Conservation (phyloP, 179 eudicot species). For the Dionaea muscipula region DNA sequence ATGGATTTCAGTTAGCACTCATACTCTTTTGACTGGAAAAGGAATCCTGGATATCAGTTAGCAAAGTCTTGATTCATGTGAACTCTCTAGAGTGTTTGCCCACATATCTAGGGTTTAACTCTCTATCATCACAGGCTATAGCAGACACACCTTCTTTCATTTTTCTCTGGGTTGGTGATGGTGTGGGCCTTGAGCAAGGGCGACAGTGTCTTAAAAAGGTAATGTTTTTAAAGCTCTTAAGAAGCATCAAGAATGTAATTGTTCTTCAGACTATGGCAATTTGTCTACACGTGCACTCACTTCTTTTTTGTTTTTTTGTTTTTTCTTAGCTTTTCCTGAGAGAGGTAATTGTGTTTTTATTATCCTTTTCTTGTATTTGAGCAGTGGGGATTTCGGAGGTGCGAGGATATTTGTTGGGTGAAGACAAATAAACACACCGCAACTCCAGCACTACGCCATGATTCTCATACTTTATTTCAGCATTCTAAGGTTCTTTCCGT, state of each 20-base stretch:
- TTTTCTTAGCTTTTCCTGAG: neutral
- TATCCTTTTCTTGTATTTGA: neutral
- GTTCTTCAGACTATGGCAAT: too few species aligned
- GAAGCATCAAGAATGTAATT: too few species aligned
- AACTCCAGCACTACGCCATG: slow-evolving; percentile 82
- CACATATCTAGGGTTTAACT: neutral
- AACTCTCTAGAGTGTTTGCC: too few species aligned
- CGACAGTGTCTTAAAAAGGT: slow-evolving; percentile 96
- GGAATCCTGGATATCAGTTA: too few species aligned
- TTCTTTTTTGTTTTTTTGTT: neutral
- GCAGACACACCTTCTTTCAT: slow-evolving; percentile 97
- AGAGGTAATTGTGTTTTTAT: neutral
- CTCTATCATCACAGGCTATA: slow-evolving; percentile 48
- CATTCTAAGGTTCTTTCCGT: slow-evolving; percentile 61
- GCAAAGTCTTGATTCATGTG: too few species aligned
- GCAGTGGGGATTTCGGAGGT: slow-evolving; percentile 98
- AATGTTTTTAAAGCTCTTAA: slow-evolving; percentile 3
- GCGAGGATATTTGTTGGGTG: slow-evolving; percentile 99
- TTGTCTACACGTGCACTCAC: too few species aligned
- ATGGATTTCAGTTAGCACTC: too few species aligned
- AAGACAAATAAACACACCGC: slow-evolving; percentile 85
- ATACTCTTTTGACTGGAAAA: too few species aligned
- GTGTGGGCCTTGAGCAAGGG: slow-evolving; percentile 94
- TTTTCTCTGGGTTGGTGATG: slow-evolving; percentile 99
- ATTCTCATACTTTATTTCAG: slow-evolving; percentile 87